A percentile compares a stretch with the other conserved stretches of the same genome.
Evolutionary conservation across 2,329 filamentous ascomycete species (phyloP).

Genomic region (Calonectria pteridis): DNA sequence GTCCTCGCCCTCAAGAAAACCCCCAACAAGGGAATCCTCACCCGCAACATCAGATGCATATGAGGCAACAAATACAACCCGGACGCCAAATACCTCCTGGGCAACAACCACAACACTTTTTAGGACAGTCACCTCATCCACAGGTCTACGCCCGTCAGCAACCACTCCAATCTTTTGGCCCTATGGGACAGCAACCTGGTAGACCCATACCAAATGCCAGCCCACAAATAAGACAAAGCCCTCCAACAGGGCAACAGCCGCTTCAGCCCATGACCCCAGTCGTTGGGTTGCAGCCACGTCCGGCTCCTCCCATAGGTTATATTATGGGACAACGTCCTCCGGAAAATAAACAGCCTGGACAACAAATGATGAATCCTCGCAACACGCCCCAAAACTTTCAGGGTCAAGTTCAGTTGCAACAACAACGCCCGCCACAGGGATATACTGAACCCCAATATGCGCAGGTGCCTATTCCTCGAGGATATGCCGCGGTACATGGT

Average conservation of each 20-base stretch:
- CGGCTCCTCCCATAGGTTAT: background rate
- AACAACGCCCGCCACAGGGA: conserved; percentile 29
- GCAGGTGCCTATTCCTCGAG: conserved; percentile 53
- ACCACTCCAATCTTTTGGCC: conserved; percentile 34
- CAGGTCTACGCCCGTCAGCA: conserved; percentile 36
- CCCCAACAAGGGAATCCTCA: conserved; percentile 25
- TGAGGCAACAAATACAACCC: conserved; percentile 22
- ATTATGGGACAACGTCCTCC: background rate
- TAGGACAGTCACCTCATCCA: conserved; percentile 16
- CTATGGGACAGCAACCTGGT: conserved; percentile 23
- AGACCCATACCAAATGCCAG: background rate
- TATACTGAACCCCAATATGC: conserved; percentile 51
- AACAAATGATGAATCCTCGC: conserved; percentile 1
- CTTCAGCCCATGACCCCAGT: conserved; percentile 16
- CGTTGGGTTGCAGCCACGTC: conserved; percentile 24
- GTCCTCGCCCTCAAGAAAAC: conserved; percentile 15
- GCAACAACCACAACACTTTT: conserved; percentile 17
- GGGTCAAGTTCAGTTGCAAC: conserved; percentile 6
- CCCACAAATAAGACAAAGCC: conserved; percentile 12
- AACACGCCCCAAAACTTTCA: conserved; percentile 11
- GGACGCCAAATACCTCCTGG: conserved; percentile 6
- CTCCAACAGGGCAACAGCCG: conserved; percentile 32
- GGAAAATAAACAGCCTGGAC: conserved; percentile 8
- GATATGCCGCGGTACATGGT: conserved; percentile 53
- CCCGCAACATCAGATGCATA: conserved; percentile 34